These are phyloP conservation scores for Podaxis mareebaensis DNA, from an alignment of 768 basidiomycete genomes.

Conservation along the genomic window DNA sequence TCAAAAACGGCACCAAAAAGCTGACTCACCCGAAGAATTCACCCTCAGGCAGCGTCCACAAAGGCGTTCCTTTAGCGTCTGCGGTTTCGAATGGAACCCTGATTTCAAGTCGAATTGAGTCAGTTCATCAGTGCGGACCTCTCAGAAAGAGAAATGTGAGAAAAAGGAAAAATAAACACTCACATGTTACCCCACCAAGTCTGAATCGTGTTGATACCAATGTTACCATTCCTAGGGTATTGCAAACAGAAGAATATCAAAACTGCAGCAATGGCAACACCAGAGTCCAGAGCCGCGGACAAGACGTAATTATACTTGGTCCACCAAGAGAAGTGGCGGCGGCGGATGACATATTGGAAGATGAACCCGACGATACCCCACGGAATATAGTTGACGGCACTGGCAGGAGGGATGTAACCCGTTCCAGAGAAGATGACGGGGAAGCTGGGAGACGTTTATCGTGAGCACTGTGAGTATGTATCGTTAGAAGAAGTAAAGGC, in stretches of 20 bases:
- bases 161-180: constrained; percentile 22
- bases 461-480: background rate
- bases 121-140: background rate
- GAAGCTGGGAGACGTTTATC: constrained; percentile 31
- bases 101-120: background rate
- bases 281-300: constrained; percentile 73
- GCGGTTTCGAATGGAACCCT: constrained; percentile 40
- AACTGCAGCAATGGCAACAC: constrained; percentile 58
- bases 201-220: constrained; percentile 54
- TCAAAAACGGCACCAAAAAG: background rate
- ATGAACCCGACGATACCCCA: constrained; percentile 68
- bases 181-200: constrained; percentile 75
- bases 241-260: constrained; percentile 64
- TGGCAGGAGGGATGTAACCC: constrained; percentile 64
- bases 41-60: constrained; percentile 29
- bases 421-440: constrained; percentile 63
- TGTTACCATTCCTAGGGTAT: constrained; percentile 60
- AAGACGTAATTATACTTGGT: constrained; percentile 69
- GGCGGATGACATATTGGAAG: constrained; percentile 62
- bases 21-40: constrained; percentile 23
- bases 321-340: constrained; percentile 68
- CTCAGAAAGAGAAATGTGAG: background rate
- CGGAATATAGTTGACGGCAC: constrained; percentile 66
- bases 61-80: constrained; percentile 38
- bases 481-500: constrained; percentile 21